A percentile compares a stretch with the other conserved stretches of the same genome.
Conservation (phyloP, 805 yeast species). For the Monosporozyma solicola region DNA sequence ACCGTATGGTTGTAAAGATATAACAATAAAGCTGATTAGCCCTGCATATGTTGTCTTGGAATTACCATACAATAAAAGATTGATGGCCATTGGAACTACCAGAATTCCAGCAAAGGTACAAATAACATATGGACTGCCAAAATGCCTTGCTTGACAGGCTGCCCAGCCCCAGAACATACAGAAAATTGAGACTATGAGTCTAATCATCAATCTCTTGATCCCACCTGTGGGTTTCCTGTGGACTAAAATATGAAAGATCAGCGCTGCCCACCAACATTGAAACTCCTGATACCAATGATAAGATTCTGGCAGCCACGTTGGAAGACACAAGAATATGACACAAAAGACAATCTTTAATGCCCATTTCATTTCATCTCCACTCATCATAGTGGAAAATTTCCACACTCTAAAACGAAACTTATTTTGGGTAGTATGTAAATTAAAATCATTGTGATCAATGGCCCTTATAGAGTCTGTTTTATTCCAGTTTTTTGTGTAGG, state of each 20-base stretch:
- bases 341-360: conserved; percentile 35
- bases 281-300: conserved; percentile 36
- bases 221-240: conserved; percentile 36
- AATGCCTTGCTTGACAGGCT: conserved; percentile 33
- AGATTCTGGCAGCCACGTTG: conserved; percentile 35
- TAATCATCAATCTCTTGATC: conserved; percentile 28
- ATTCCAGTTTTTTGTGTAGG: conserved; percentile 9
- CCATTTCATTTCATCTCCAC: conserved; percentile 35
- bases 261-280: conserved; percentile 38
- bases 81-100: conserved; percentile 27
- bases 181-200: conserved; percentile 30
- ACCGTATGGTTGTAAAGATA: conserved; percentile 29
- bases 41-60: conserved; percentile 38
- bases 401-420: conserved; percentile 33
- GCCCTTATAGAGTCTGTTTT: conserved; percentile 26
- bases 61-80: conserved; percentile 31
- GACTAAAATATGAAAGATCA: conserved; percentile 31
- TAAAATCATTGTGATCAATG: conserved; percentile 36
- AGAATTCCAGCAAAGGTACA: conserved; percentile 34
- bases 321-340: conserved; percentile 33
- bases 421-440: conserved; percentile 31
- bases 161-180: conserved; percentile 44
- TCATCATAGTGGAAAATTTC: conserved; percentile 28
- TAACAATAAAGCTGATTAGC: conserved; percentile 34
- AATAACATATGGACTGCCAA: conserved; percentile 32